These are phyloP conservation scores for Theobroma grandiflorum DNA, from an alignment of 441 rosid species.

Conservation along the genomic window DNA sequence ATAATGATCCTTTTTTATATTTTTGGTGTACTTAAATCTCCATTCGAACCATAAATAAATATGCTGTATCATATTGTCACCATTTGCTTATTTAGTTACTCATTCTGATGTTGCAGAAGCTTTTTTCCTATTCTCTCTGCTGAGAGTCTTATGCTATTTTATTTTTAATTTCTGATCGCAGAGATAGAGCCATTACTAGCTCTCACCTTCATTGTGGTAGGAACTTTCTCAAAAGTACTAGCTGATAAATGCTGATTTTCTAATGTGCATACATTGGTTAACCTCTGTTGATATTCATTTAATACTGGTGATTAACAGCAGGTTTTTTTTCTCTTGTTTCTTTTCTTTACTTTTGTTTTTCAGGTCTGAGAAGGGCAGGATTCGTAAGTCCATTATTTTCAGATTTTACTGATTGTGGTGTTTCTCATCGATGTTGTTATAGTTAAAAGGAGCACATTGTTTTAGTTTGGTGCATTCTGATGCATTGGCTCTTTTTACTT, in stretches of 20 bases:
- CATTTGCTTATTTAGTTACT: neutral
- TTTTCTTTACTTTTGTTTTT: neutral
- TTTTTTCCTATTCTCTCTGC: conserved; percentile 6
- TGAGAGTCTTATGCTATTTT: conserved; percentile 16
- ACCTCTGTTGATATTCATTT: conserved; percentile 6
- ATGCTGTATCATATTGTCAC: neutral
- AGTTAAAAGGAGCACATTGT: neutral
- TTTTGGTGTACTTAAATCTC: neutral
- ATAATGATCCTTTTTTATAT: neutral
- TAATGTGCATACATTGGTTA: conserved; percentile 14
- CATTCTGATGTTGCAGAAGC: neutral
- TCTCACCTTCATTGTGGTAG: conserved; percentile 24
- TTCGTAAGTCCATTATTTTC: conserved; percentile 9
- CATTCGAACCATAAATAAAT: neutral
- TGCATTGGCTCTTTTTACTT: conserved; percentile 7
- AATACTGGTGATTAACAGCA: conserved; percentile 17
- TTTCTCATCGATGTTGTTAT: neutral
- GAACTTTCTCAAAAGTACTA: conserved; percentile 20
- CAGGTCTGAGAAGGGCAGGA: conserved; percentile 17
- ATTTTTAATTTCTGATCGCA: conserved; percentile 27
- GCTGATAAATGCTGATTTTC: conserved; percentile 26
- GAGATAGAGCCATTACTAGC: conserved; percentile 26
- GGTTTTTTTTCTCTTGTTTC: neutral
- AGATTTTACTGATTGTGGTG: conserved; percentile 10
- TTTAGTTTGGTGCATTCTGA: conserved; percentile 22